Evolutionary conservation across 2,329 filamentous ascomycete genomes (phyloP).

Genomic region (Monosporascus sp.): DNA sequence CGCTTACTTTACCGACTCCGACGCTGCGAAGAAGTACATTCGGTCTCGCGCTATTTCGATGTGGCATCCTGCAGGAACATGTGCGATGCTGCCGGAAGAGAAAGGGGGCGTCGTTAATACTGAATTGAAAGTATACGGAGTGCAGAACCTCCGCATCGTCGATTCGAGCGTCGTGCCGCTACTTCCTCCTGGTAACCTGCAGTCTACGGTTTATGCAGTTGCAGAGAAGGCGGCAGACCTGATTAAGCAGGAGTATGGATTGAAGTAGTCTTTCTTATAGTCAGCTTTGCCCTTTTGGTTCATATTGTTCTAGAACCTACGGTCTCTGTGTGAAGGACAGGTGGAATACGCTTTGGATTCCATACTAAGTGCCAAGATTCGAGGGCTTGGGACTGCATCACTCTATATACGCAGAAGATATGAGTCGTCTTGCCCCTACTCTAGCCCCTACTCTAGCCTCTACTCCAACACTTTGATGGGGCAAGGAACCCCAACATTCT

Average conservation of each 20-base stretch:
- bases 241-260: conserved; percentile 13
- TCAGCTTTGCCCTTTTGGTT: too few relatives aligned
- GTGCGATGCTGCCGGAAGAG: conserved; percentile 28
- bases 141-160: conserved; percentile 29
- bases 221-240: conserved; percentile 28
- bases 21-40: conserved; percentile 13
- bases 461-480: too few relatives aligned
- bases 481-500: too few relatives aligned
- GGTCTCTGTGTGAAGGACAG: too few relatives aligned
- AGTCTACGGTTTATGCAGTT: conserved; percentile 24
- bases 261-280: neutral
- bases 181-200: conserved; percentile 27
- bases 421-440: too few relatives aligned
- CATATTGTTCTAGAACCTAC: too few relatives aligned
- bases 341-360: too few relatives aligned
- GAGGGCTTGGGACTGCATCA: too few relatives aligned
- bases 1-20: conserved; percentile 2
- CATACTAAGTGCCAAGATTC: too few relatives aligned
- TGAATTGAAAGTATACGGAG: conserved; percentile 28
- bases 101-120: conserved; percentile 30
- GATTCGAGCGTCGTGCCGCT: conserved; percentile 31
- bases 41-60: conserved; percentile 12
- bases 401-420: too few relatives aligned
- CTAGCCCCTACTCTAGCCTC: too few relatives aligned
- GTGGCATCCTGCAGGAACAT: conserved; percentile 19